Percentiles rank a stretch among this genome's conserved stretches.
These are phyloP conservation scores for Flaveria bidentis DNA, from an alignment of 129 eudicot genomes.

Conservation along the genomic window DNA sequence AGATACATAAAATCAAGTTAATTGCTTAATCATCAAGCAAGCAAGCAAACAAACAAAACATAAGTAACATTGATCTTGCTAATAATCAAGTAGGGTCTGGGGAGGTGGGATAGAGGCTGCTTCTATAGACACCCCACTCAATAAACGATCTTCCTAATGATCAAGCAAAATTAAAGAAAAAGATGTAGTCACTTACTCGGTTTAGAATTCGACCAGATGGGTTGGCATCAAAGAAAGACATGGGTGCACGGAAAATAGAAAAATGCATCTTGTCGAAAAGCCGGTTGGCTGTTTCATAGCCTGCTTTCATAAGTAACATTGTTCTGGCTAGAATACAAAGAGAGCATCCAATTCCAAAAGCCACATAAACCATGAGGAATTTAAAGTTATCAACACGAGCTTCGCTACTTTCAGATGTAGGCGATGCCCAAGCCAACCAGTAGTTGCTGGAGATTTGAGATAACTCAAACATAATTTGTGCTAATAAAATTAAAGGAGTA, in stretches of 20 bases:
- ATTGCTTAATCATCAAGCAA: constrained; percentile 9
- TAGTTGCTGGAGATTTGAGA: constrained; percentile 81
- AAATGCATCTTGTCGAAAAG: constrained; percentile 81
- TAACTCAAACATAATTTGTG: constrained; percentile 59
- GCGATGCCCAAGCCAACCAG: constrained; percentile 96
- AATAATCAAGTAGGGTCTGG: too few species aligned
- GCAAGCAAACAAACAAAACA: too few species aligned
- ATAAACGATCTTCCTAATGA: too few species aligned
- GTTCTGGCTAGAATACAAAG: constrained; percentile 61
- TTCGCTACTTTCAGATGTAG: constrained; percentile 50
- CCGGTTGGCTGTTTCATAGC: constrained; percentile 67
- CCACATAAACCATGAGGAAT: constrained; percentile 64
- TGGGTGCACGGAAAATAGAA: constrained; percentile 84
- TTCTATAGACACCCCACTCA: too few species aligned
- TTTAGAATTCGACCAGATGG: constrained; percentile 88
- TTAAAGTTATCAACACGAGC: constrained; percentile 50
- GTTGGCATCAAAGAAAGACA: constrained; percentile 96
- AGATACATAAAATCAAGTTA: not conserved
- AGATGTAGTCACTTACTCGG: constrained; percentile 51
- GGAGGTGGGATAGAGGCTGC: too few species aligned
- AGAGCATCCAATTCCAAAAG: constrained; percentile 71
- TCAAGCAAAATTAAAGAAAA: not conserved
- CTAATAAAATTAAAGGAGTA: constrained; percentile 63
- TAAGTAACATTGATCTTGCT: too few species aligned
- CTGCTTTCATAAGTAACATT: constrained; percentile 50